These are phyloP conservation scores for Sporopachydermia quercuum DNA, from an alignment of 805 yeast genomes.

Conservation along the genomic window DNA sequence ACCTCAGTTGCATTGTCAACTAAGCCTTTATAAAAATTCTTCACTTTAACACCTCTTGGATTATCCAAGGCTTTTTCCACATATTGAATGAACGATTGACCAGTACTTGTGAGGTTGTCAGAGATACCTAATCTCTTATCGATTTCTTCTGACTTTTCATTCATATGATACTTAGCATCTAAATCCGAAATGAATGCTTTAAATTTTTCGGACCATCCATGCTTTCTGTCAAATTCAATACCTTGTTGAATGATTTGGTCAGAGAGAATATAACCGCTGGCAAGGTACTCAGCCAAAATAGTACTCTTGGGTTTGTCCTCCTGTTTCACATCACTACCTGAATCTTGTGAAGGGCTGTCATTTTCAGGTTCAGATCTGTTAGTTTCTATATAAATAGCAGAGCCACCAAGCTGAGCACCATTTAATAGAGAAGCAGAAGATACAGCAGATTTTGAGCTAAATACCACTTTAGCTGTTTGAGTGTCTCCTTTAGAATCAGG, in stretches of 20 bases:
- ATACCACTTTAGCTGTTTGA: conserved; percentile 32
- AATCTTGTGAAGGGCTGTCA: conserved; percentile 6
- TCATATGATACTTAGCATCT: conserved; percentile 47
- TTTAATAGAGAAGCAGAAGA: conserved; percentile 55
- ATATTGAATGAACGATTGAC: conserved; percentile 13
- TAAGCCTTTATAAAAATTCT: conserved; percentile 40
- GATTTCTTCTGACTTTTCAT: conserved; percentile 30
- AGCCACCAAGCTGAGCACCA: conserved; percentile 60
- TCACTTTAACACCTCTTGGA: conserved; percentile 37
- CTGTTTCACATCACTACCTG: conserved; percentile 41
- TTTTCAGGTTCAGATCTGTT: conserved; percentile 8
- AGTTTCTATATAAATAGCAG: conserved; percentile 24
- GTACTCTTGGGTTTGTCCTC: conserved; percentile 68
- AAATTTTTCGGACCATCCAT: conserved; percentile 46
- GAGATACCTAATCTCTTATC: conserved; percentile 28
- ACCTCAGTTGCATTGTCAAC: conserved; percentile 45
- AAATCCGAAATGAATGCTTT: conserved; percentile 36
- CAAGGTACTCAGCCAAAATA: conserved; percentile 59
- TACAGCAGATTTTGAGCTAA: conserved; percentile 45
- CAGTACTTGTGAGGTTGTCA: conserved; percentile 20
- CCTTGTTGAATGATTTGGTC: conserved; percentile 49
- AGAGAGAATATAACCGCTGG: conserved; percentile 56
- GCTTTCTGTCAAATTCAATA: conserved; percentile 45
- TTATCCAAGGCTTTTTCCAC: conserved; percentile 23
- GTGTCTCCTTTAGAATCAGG: conserved; percentile 19